These are phyloP conservation scores for Phenoliferia sp. DNA, from an alignment of 1,284 basidiomycete genomes.

Conservation along the genomic window DNA sequence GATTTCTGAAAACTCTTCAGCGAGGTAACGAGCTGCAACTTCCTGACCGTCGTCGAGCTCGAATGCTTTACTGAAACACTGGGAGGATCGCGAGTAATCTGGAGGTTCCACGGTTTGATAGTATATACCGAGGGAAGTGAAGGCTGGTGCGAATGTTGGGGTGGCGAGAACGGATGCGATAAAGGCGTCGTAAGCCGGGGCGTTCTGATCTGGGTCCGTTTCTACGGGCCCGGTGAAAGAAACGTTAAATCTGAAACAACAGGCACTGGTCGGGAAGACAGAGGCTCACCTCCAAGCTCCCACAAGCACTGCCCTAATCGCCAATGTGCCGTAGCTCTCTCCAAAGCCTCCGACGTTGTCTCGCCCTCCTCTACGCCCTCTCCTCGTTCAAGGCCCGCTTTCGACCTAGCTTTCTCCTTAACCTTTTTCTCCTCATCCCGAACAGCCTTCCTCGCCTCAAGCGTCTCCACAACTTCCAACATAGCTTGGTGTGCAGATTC, in stretches of 20 bases:
- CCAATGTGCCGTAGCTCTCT: conserved; percentile 74
- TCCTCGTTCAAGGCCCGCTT: conserved; percentile 50
- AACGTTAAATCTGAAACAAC: not conserved
- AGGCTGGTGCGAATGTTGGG: conserved; percentile 77
- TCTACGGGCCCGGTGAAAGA: not conserved
- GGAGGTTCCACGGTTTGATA: conserved; percentile 69
- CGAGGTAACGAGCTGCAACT: conserved; percentile 76
- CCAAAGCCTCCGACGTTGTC: conserved; percentile 27
- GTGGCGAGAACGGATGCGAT: conserved; percentile 75
- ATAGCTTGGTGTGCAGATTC: conserved; percentile 57
- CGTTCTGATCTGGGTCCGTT: conserved; percentile 26
- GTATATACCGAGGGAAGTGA: conserved; percentile 88
- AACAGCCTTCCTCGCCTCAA: conserved; percentile 46
- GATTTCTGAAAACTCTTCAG: conserved; percentile 85
- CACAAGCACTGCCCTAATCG: conserved; percentile 73
- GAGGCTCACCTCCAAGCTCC: conserved; percentile 59
- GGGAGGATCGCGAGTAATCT: conserved; percentile 78
- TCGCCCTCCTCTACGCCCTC: conserved; percentile 48
- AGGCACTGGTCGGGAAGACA: not conserved
- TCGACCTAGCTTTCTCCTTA: conserved; percentile 23
- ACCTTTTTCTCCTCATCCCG: conserved; percentile 26
- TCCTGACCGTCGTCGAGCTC: conserved; percentile 88
- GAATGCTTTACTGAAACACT: conserved; percentile 98
- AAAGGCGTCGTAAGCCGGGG: conserved; percentile 72
- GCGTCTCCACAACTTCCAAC: conserved; percentile 54